Percentiles rank a stretch among this genome's conserved stretches.
Evolutionary conservation across 2,329 filamentous ascomycete species (phyloP).

Genomic region (Diaporthe batatas): DNA sequence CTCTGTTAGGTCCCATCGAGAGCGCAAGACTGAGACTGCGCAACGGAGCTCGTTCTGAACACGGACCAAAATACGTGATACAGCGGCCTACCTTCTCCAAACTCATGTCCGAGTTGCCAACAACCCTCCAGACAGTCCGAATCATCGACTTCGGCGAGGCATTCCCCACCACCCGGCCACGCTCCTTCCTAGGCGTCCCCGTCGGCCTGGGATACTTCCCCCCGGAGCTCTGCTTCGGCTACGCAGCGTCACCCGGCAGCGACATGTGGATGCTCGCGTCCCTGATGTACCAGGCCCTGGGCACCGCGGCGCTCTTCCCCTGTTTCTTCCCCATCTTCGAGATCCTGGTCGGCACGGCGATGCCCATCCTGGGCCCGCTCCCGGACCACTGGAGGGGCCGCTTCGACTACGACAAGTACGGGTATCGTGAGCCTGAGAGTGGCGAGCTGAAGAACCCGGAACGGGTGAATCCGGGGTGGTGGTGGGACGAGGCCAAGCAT

Average conservation of each 20-base stretch:
- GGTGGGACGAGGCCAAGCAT: not conserved
- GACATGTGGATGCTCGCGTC: slow-evolving; percentile 10
- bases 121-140: not conserved
- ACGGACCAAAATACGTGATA: not conserved
- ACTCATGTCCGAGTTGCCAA: not conserved
- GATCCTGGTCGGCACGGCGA: slow-evolving; percentile 15
- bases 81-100: not conserved
- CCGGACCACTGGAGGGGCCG: slow-evolving; percentile 12
- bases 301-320: not conserved
- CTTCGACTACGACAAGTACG: slow-evolving; percentile 6
- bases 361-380: slow-evolving; percentile 8
- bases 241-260: not conserved
- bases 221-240: slow-evolving; percentile 3
- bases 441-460: not conserved
- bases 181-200: not conserved
- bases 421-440: slow-evolving; percentile 1
- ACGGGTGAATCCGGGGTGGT: not conserved
- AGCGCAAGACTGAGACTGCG: not conserved
- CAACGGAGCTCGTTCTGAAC: not conserved
- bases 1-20: not conserved
- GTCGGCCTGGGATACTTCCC: slow-evolving; percentile 1
- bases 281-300: not conserved
- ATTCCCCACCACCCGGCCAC: not conserved
- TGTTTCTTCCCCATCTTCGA: slow-evolving; percentile 7
- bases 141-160: slow-evolving; percentile 14